Conservation (phyloP, 768 basidiomycete genomes). For the Pleurotus ostreatus region DNA sequence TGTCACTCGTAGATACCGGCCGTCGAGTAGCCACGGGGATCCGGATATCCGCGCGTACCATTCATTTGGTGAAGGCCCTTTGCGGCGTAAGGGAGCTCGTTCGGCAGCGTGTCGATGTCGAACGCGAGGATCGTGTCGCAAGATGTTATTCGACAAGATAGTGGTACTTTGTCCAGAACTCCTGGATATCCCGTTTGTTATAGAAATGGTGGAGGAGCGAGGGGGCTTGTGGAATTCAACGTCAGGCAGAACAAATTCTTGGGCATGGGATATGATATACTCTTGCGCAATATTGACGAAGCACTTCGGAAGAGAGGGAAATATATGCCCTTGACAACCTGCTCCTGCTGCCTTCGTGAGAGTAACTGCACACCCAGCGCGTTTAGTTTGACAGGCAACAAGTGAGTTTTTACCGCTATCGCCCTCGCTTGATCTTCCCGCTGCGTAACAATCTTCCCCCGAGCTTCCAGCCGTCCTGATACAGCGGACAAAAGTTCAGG, state of each 20-base stretch:
- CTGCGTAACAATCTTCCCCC: too few species aligned
- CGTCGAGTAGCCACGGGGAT: too few species aligned
- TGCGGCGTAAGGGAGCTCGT: slow-evolving; percentile 75
- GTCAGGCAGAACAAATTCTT: slow-evolving; percentile 78
- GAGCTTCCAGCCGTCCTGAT: too few species aligned
- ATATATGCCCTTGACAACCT: slow-evolving; percentile 69
- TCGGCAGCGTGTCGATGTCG: slow-evolving; percentile 92
- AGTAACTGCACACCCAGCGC: slow-evolving; percentile 78
- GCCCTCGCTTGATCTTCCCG: too few species aligned
- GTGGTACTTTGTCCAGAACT: slow-evolving; percentile 90
- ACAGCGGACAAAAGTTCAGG: too few species aligned
- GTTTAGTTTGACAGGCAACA: slow-evolving; percentile 61
- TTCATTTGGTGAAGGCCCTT: slow-evolving; percentile 76
- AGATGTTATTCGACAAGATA: slow-evolving; percentile 60
- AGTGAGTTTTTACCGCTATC: too few species aligned
- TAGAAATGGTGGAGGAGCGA: slow-evolving; percentile 64
- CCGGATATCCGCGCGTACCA: slow-evolving; percentile 60
- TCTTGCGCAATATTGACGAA: slow-evolving; percentile 74
- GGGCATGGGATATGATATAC: slow-evolving; percentile 73
- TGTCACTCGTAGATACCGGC: too few species aligned
- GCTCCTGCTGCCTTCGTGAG: slow-evolving; percentile 67
- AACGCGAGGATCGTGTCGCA: slow-evolving; percentile 80
- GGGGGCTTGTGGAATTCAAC: slow-evolving; percentile 76
- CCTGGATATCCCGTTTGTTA: slow-evolving; percentile 29
- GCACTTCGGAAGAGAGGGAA: slow-evolving; percentile 24